Percentiles rank a stretch among this genome's conserved stretches.
These are phyloP conservation scores for Camellia sinensis DNA, from an alignment of 148 eudicot species.

Conservation along the genomic window DNA sequence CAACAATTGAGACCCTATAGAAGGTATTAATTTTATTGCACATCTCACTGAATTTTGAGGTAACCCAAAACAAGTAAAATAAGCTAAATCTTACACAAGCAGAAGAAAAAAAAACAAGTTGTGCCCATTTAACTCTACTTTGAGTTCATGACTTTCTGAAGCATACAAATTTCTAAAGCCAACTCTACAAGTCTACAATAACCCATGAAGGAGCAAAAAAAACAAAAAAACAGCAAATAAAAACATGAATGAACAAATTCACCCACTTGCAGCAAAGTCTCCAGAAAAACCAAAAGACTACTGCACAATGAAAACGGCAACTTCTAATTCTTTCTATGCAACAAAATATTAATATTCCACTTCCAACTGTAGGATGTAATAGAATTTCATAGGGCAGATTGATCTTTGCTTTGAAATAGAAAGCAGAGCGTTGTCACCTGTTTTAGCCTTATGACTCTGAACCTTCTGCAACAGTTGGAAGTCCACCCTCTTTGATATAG, in stretches of 20 bases:
- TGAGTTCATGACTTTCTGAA: constrained; percentile 13
- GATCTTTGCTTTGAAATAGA: constrained; percentile 12
- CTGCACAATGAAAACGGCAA: background rate
- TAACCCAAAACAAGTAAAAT: constrained; percentile 16
- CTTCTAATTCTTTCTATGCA: constrained; percentile 3
- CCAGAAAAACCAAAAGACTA: constrained; percentile 7
- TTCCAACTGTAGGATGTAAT: background rate
- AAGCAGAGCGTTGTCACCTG: background rate
- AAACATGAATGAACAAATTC: constrained; percentile 28
- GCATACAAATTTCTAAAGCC: constrained; percentile 23
- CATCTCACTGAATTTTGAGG: background rate
- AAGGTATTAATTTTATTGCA: background rate
- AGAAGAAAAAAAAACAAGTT: background rate
- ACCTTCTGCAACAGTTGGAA: constrained; percentile 61
- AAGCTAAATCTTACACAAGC: constrained; percentile 23
- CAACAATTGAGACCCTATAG: background rate
- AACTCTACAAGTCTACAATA: constrained; percentile 21
- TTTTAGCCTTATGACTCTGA: constrained; percentile 35
- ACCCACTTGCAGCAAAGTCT: constrained; percentile 16
- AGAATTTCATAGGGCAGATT: background rate
- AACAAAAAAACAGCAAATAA: constrained; percentile 15
- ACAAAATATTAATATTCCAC: background rate
- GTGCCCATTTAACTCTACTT: constrained; percentile 9
- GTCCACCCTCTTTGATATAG: constrained; percentile 52
- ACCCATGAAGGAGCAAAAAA: background rate